Conservation (phyloP, 2,329 filamentous ascomycete genomes). For the Colletotrichum horii region DNA sequence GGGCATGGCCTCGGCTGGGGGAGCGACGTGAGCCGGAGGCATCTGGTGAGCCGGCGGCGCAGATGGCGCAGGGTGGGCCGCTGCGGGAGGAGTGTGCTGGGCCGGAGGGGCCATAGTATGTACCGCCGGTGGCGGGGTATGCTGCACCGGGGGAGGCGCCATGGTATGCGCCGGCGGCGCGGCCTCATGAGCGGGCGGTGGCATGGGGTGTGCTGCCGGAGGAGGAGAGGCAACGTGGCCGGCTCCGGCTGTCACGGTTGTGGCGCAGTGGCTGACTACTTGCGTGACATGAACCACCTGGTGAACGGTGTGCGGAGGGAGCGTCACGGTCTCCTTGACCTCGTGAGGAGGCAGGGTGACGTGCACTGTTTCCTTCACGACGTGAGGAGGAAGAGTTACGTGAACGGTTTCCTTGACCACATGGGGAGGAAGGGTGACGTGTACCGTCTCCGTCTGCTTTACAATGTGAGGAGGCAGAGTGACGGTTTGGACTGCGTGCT, state of each 20-base stretch:
- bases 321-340: slow-evolving; percentile 6
- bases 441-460: not conserved
- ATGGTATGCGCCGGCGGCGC: not conserved
- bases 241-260: not conserved
- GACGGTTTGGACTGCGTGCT: not conserved
- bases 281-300: not conserved
- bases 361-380: slow-evolving; percentile 1
- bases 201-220: not conserved
- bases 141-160: not conserved
- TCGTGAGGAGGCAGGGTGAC: not conserved
- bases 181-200: not conserved
- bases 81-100: not conserved
- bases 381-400: not conserved
- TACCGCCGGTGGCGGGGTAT: not conserved
- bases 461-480: not conserved
- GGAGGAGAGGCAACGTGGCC: not conserved
- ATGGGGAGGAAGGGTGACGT: slow-evolving; percentile 1
- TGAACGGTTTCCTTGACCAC: slow-evolving; percentile 13
- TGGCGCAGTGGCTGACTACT: not conserved
- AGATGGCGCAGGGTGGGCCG: not conserved
- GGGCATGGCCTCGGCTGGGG: slow-evolving; percentile 3
- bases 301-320: not conserved
- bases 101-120: not conserved
- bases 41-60: not conserved
- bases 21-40: not conserved